Percentiles rank a stretch among this genome's conserved stretches.
phyloP scores from a whole-genome alignment of 495 filamentous ascomycete genomes.

The Neurospora tetraspora region DNA sequence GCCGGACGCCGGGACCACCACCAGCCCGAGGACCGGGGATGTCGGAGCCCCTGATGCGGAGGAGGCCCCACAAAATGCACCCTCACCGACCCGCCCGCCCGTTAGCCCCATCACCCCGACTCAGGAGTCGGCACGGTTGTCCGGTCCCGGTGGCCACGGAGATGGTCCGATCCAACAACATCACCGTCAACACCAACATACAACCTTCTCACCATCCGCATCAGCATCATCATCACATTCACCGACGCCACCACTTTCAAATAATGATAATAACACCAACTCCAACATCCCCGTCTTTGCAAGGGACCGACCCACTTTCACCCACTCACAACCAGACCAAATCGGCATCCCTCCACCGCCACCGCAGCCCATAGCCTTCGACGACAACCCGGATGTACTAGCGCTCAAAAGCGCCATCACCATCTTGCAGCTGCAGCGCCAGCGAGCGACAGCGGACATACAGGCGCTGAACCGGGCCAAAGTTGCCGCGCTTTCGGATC shows the following conservation, averaged over 20 bases:
- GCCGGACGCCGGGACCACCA: background rate
- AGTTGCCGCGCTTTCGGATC: constrained; percentile 52
- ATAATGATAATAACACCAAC: background rate
- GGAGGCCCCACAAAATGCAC: constrained; percentile 3
- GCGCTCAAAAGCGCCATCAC: constrained; percentile 71
- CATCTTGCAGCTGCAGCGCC: constrained; percentile 72
- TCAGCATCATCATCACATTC: background rate
- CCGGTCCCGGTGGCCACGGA: background rate
- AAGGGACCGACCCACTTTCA: constrained; percentile 26
- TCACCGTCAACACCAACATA: background rate
- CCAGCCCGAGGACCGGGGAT: background rate
- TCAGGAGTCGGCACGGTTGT: constrained; percentile 12
- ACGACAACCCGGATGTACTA: constrained; percentile 72
- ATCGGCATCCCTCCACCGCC: constrained; percentile 37
- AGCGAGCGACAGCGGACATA: constrained; percentile 64
- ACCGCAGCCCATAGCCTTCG: constrained; percentile 60
- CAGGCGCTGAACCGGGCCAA: constrained; percentile 53
- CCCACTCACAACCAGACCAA: constrained; percentile 32
- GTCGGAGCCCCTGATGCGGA: background rate
- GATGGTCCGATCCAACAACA: background rate
- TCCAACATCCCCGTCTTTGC: constrained; percentile 18
- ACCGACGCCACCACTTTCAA: background rate
- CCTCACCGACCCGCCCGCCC: constrained; percentile 28
- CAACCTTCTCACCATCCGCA: background rate
- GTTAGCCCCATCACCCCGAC: constrained; percentile 39